phyloP scores from a whole-genome alignment of 2,329 filamentous ascomycete genomes.

The Talaromyces atroroseus region DNA sequence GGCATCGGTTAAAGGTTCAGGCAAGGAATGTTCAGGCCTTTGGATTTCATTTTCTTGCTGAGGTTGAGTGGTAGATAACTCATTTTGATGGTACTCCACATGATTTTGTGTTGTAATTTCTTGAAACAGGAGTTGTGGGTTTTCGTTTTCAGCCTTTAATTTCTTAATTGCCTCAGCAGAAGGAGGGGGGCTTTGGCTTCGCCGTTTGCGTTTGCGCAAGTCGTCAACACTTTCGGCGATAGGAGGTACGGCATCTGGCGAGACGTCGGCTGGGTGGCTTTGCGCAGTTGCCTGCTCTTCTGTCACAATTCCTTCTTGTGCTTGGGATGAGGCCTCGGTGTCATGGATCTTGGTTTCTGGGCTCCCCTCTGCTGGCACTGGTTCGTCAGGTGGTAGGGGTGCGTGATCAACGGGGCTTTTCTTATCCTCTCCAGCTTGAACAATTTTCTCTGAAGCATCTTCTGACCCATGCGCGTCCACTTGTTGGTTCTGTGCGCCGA shows the following conservation, averaged over 20 bases:
- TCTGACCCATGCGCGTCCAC: neutral
- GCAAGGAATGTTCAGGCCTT: neutral
- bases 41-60: neutral
- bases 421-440: constrained; percentile 1
- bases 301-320: neutral
- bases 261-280: constrained; percentile 12
- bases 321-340: neutral
- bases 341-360: neutral
- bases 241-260: constrained; percentile 22
- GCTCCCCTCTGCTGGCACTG: neutral
- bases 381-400: neutral
- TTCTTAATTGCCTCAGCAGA: constrained; percentile 54
- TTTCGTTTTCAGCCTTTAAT: constrained; percentile 45
- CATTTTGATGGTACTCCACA: neutral
- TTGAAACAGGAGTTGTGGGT: constrained; percentile 27
- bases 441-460: neutral
- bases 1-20: neutral
- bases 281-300: neutral
- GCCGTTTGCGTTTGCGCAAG: constrained; percentile 60
- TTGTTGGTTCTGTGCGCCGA: too few species aligned
- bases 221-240: constrained; percentile 42
- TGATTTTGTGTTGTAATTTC: constrained; percentile 20
- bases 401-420: neutral
- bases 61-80: neutral
- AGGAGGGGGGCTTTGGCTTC: constrained; percentile 58